Evolutionary conservation across 805 yeast genomes (phyloP).

Genomic region (Phaffomyces opuntiae): DNA sequence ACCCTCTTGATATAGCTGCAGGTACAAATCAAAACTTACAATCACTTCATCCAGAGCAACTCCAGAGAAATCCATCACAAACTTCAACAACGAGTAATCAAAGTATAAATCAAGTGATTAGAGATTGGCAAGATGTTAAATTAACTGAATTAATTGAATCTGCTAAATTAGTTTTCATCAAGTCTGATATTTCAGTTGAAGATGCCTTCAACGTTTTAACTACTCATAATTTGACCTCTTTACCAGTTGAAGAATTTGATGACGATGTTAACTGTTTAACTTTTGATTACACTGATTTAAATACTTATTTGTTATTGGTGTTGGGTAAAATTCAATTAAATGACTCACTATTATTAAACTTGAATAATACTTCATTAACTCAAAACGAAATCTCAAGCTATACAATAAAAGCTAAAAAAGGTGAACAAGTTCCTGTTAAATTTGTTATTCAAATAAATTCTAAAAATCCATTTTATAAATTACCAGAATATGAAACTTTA

Average conservation of each 20-base stretch:
- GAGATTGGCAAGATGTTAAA: conserved; percentile 73
- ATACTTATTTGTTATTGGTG: conserved; percentile 77
- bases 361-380: conserved; percentile 15
- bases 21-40: neutral
- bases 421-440: conserved; percentile 86
- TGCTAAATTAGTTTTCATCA: conserved; percentile 67
- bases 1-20: conserved; percentile 7
- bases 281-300: conserved; percentile 88
- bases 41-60: conserved; percentile 5
- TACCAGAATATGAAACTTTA: conserved; percentile 62
- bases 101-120: conserved; percentile 48
- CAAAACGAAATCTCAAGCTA: conserved; percentile 35
- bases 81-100: conserved; percentile 51
- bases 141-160: conserved; percentile 70
- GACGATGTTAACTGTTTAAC: conserved; percentile 67
- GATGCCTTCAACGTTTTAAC: conserved; percentile 77
- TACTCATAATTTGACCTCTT: conserved; percentile 68
- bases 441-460: conserved; percentile 81
- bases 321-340: conserved; percentile 56
- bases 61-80: conserved; percentile 22
- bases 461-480: conserved; percentile 80
- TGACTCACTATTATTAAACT: conserved; percentile 24
- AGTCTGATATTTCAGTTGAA: conserved; percentile 68
- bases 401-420: conserved; percentile 64
- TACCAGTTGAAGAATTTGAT: conserved; percentile 63